Base-by-base conservation (phyloP, 768 basidiomycete species). In the Saitozyma podzolica region DNA sequence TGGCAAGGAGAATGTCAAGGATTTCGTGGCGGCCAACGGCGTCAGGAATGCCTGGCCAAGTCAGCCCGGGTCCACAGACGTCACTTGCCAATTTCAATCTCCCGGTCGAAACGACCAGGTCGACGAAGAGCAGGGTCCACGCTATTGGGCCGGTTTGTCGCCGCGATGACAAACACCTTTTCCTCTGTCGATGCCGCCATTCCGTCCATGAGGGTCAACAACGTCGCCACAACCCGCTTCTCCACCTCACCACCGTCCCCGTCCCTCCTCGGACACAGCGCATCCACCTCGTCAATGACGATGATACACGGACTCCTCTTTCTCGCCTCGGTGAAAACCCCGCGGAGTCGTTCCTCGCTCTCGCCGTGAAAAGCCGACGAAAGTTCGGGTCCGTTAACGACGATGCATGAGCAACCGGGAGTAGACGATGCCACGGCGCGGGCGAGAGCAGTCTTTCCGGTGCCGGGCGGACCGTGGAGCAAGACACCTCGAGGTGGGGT, bases 121-220 rank as follows among this genome's bases (percentile, higher is more conserved):
- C 96, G 92, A 74, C 96, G 87, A 47, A 99, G 88, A n/a, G 96
- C 96, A 48, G 96, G 96, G 80, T 99, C 96, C 69, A 99, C 95
- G 39, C 95, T 97, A 84, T 99, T 99, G 43, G 96, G 96, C 70
- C 96, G 84, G 42, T 74, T 70, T 9, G 70, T 98, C 0, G 96
- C 96, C 0, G 92, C 96, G 63, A 99, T 90, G 42, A 99, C 91
- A 5, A 98, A 89, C 11, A 99, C 91, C 63, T 89, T 84, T 3
- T 59, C 67, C 0, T 56, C 60, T 19, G 79, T 78, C 6, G 80
- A 82, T 43, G 81, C 82, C 20, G 84, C 84, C 72, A 84, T 80
- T 8, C 96, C 96, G 76, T 99, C 96, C 81, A 99, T 86, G 61
- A 96, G 85, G 2, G 96, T 98, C 71, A 99, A 81, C 52, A 99